phyloP scores from a whole-genome alignment of 768 basidiomycete species.

The Hygrophorus pudorinus region DNA sequence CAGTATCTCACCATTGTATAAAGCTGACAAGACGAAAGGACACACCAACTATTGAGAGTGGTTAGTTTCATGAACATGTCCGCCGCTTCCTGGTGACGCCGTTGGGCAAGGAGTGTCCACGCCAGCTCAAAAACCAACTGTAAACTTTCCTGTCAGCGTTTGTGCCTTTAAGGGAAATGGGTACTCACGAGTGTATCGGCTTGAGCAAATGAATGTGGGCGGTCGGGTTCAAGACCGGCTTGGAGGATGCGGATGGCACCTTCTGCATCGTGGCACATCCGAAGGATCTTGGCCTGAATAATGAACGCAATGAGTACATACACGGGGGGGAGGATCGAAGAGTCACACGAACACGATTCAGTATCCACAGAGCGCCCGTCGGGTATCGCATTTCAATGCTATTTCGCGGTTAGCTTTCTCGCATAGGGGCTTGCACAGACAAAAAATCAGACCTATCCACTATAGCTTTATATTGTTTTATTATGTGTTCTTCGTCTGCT shows the following conservation, averaged over 20 bases:
- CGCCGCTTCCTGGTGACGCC: conserved; percentile 58
- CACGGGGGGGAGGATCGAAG: background rate
- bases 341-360: conserved; percentile 42
- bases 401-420: background rate
- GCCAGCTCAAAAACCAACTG: conserved; percentile 71
- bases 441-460: conserved; percentile 44
- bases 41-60: conserved; percentile 61
- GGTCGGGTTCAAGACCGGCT: conserved; percentile 44
- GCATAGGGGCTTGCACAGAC: background rate
- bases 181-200: conserved; percentile 57
- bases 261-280: conserved; percentile 59
- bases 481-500: conserved; percentile 56
- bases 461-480: conserved; percentile 53
- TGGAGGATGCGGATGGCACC: conserved; percentile 55
- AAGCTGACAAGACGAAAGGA: background rate
- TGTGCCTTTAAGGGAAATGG: background rate
- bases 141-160: background rate
- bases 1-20: background rate
- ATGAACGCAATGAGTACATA: conserved; percentile 26
- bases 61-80: conserved; percentile 56
- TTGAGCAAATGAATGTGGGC: conserved; percentile 50
- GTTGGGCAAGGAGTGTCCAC: conserved; percentile 59
- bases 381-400: conserved; percentile 54
- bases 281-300: conserved; percentile 43
- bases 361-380: conserved; percentile 59